These are phyloP conservation scores for Hyaloscypha finlandica DNA, from an alignment of 495 filamentous ascomycete species.

Conservation along the genomic window DNA sequence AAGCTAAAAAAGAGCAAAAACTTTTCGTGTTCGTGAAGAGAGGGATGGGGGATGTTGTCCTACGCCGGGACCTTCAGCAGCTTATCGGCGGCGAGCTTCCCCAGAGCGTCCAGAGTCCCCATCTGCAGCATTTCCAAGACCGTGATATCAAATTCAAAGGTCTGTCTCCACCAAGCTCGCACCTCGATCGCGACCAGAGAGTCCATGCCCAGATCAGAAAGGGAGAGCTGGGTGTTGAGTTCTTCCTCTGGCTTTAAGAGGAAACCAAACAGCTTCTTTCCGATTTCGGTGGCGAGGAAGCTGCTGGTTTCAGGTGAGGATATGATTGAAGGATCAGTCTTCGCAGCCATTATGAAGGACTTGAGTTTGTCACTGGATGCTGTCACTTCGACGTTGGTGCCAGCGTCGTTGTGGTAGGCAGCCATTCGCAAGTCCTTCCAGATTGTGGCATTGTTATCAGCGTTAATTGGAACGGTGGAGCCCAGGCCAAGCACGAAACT, in stretches of 20 bases:
- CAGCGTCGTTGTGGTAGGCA: constrained; percentile 30
- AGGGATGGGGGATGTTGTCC: too few species aligned
- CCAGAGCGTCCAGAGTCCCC: constrained; percentile 30
- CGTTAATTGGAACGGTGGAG: constrained; percentile 24
- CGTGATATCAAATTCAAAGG: constrained; percentile 48
- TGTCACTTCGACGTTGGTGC: neutral
- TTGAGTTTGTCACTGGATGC: constrained; percentile 27
- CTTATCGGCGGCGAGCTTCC: constrained; percentile 21
- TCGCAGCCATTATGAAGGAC: constrained; percentile 21
- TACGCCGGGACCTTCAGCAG: neutral
- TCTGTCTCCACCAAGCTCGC: constrained; percentile 50
- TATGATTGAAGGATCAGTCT: constrained; percentile 28
- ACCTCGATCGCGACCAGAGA: constrained; percentile 60
- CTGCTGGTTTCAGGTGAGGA: constrained; percentile 6
- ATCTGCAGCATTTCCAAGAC: constrained; percentile 32
- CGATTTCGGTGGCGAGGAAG: constrained; percentile 36
- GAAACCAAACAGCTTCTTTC: constrained; percentile 38
- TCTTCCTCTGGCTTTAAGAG: constrained; percentile 44
- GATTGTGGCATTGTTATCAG: constrained; percentile 23
- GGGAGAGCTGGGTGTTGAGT: constrained; percentile 38
- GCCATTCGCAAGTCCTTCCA: constrained; percentile 33
- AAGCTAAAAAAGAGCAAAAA: too few species aligned
- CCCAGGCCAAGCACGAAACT: constrained; percentile 18
- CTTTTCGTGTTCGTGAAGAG: too few species aligned
- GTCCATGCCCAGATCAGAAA: constrained; percentile 51